These are phyloP conservation scores for Ganoderma sinense DNA, from an alignment of 1,284 basidiomycete species.

Conservation along the genomic window DNA sequence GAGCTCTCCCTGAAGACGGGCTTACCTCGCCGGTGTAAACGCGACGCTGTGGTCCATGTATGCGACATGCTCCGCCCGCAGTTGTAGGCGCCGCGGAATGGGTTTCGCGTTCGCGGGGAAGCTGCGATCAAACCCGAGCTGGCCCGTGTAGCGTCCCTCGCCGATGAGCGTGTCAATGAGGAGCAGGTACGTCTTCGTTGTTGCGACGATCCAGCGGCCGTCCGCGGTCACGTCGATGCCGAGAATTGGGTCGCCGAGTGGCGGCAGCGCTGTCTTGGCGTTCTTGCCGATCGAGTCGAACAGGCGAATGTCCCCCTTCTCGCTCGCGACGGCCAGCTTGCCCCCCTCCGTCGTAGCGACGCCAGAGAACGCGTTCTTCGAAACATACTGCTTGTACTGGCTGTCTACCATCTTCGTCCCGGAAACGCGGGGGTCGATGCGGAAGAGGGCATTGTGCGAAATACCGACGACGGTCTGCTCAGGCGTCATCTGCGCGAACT, in stretches of 20 bases:
- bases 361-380: conserved; percentile 96
- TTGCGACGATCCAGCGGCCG: conserved; percentile 96
- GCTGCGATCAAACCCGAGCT: conserved; percentile 91
- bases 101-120: conserved; percentile 97
- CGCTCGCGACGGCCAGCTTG: conserved; percentile 91
- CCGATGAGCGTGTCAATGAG: conserved; percentile 97
- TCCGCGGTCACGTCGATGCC: conserved; percentile 96
- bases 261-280: conserved; percentile 98
- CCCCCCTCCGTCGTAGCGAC: conserved; percentile 90
- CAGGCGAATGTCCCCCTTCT: conserved; percentile 96
- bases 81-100: conserved; percentile 87
- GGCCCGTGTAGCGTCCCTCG: conserved; percentile 88
- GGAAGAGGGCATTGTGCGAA: conserved; percentile 95
- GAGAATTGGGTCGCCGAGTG: conserved; percentile 93
- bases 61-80: conserved; percentile 92
- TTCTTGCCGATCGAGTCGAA: conserved; percentile 99
- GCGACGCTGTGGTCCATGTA: conserved; percentile 92
- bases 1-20: neutral
- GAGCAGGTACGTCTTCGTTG: conserved; percentile 93
- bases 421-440: conserved; percentile 93
- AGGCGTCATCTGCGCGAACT: conserved; percentile 94
- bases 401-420: conserved; percentile 95
- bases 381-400: conserved; percentile 96
- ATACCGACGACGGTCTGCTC: conserved; percentile 94
- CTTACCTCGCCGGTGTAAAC: conserved; percentile 91